A percentile compares a stretch with the other conserved stretches of the same genome.
Conservation (phyloP, 192 early-diverging fungal species). For the Coemansia guatemalensis region DNA sequence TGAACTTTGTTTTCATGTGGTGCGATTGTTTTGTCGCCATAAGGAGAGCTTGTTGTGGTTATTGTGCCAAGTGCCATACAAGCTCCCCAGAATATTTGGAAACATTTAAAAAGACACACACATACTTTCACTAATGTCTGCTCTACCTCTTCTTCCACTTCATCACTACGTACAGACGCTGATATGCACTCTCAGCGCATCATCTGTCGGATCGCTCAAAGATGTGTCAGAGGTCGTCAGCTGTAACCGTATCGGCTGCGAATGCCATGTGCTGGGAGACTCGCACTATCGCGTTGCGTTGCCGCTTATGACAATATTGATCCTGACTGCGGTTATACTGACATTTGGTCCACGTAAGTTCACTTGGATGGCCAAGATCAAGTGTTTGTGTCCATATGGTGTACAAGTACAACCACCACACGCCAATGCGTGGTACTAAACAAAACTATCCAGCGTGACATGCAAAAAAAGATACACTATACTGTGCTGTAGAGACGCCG, state of each 20-base stretch:
- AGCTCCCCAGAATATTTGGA: neutral
- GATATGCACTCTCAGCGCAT: slow-evolving; percentile 53
- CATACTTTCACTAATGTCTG: neutral
- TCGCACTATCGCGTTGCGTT: slow-evolving; percentile 31
- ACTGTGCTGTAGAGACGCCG: slow-evolving; percentile 26
- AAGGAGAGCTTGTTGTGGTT: neutral
- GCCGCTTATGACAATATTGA: slow-evolving; percentile 32
- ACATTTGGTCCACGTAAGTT: slow-evolving; percentile 48
- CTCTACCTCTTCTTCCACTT: slow-evolving; percentile 19
- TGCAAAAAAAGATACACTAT: neutral
- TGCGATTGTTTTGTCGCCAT: neutral
- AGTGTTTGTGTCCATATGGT: neutral
- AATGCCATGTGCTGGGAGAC: slow-evolving; percentile 51
- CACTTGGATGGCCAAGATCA: neutral
- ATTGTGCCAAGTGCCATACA: neutral
- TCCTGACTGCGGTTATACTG: slow-evolving; percentile 33
- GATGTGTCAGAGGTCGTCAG: slow-evolving; percentile 19
- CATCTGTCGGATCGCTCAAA: slow-evolving; percentile 27
- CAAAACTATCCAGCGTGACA: neutral
- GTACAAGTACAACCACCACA: neutral
- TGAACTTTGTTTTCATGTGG: neutral
- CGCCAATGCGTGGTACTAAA: neutral
- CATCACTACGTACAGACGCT: slow-evolving; percentile 42
- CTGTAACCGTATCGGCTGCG: slow-evolving; percentile 56
- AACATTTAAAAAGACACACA: neutral